phyloP scores from a whole-genome alignment of 2,329 filamentous ascomycete genomes.

The Phyllosticta paracitricarpa region DNA sequence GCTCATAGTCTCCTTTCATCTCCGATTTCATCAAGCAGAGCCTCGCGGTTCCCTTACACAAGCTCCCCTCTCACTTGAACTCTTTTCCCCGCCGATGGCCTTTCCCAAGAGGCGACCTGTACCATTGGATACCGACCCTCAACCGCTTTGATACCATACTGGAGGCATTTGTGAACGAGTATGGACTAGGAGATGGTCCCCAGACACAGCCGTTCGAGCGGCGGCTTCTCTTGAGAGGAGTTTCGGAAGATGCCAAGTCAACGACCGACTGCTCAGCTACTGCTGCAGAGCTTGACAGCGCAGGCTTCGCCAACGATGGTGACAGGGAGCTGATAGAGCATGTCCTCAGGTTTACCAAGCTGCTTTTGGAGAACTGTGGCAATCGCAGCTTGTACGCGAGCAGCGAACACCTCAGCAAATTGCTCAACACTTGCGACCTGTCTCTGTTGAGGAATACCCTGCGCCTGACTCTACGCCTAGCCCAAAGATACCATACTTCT shows the following conservation, averaged over 20 bases:
- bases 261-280: constrained; percentile 16
- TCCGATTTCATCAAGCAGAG: constrained; percentile 67
- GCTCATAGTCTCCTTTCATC: constrained; percentile 70
- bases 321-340: constrained; percentile 72
- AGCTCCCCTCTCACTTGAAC: constrained; percentile 65
- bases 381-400: constrained; percentile 95
- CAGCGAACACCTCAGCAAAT: constrained; percentile 76
- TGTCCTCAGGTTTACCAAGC: constrained; percentile 73
- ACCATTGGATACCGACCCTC: constrained; percentile 93
- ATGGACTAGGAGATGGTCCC: constrained; percentile 69
- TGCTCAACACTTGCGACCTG: constrained; percentile 79
- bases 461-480: constrained; percentile 72
- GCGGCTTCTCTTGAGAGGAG: constrained; percentile 52
- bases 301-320: constrained; percentile 63
- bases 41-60: constrained; percentile 58
- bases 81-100: constrained; percentile 86
- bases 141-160: constrained; percentile 89
- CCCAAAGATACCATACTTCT: constrained; percentile 84
- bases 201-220: constrained; percentile 68
- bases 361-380: constrained; percentile 88
- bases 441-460: constrained; percentile 69
- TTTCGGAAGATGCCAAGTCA: constrained; percentile 37
- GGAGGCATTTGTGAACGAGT: constrained; percentile 69
- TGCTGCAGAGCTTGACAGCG: constrained; percentile 38
- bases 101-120: constrained; percentile 88